Percentiles rank a stretch among this genome's conserved stretches.
These are phyloP conservation scores for Macrotyloma uniflorum DNA, from an alignment of 306 rosid genomes.

Conservation along the genomic window DNA sequence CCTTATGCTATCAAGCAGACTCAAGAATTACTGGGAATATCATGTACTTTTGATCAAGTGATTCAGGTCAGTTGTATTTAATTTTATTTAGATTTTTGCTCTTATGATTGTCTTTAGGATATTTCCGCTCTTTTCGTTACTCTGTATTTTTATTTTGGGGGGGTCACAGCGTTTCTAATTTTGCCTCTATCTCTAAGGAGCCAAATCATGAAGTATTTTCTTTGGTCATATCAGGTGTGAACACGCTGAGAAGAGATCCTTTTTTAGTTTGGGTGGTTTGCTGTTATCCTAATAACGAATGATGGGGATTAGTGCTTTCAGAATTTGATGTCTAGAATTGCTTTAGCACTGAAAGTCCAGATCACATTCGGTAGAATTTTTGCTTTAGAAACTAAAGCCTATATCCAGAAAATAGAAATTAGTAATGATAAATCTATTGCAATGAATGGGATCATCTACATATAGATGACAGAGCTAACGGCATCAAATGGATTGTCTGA, in stretches of 20 bases:
- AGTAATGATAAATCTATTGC: background rate
- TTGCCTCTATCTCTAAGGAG: no score
- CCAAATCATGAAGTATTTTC: no score
- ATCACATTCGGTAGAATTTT: no score
- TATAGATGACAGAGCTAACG: background rate
- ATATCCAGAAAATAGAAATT: background rate
- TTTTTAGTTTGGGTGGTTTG: background rate
- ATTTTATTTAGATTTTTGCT: background rate
- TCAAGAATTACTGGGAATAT: conserved; percentile 81
- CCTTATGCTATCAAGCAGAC: conserved; percentile 89
- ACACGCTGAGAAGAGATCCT: no score
- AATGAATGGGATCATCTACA: background rate
- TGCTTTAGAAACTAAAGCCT: background rate
- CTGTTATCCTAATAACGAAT: background rate
- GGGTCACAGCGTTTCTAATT: no score
- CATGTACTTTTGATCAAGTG: conserved; percentile 88
- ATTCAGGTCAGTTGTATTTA: conserved; percentile 56
- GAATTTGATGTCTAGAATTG: background rate
- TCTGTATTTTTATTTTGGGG: background rate
- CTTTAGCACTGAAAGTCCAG: background rate
- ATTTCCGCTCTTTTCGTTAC: background rate
- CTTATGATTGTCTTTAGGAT: conserved; percentile 11
- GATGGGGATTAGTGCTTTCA: background rate
- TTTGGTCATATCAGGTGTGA: no score
- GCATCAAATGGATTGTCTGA: background rate